phyloP scores from a whole-genome alignment of 2,329 filamentous ascomycete genomes.

The Fusarium cyanostomum region DNA sequence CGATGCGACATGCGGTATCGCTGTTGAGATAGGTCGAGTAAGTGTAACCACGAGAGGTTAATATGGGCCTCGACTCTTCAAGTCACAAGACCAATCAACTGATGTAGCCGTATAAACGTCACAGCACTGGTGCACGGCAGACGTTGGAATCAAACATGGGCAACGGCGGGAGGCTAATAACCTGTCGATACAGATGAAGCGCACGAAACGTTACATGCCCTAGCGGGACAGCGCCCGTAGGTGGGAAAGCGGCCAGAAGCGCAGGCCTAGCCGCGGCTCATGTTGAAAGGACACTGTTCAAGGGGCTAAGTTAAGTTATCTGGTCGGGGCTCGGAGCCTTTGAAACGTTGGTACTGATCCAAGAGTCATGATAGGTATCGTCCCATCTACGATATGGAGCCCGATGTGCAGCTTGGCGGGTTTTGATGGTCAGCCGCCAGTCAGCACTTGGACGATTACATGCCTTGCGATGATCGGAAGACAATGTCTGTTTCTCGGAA shows the following conservation, averaged over 20 bases:
- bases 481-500: background rate
- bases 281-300: too few relatives aligned
- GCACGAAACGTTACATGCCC: conserved; percentile 35
- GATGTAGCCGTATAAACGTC: background rate
- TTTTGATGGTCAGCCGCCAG: background rate
- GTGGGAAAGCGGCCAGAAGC: conserved; percentile 2
- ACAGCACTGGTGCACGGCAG: background rate
- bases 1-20: background rate
- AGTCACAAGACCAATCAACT: background rate
- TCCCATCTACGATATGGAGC: conserved; percentile 7
- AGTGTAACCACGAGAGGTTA: background rate
- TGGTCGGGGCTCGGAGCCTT: too few relatives aligned
- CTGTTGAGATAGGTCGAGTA: background rate
- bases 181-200: conserved; percentile 10
- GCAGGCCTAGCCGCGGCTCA: background rate
- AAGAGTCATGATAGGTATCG: background rate
- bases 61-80: background rate
- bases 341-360: background rate
- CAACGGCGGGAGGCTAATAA: background rate
- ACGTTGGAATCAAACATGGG: background rate
- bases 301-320: conserved; percentile 14
- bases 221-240: conserved; percentile 1
- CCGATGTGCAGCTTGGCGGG: background rate
- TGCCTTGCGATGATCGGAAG: too few relatives aligned
- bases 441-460: conserved; percentile 1